Base-by-base conservation (phyloP, 1,284 basidiomycete genomes). In the Trichosporon faecale region DNA sequence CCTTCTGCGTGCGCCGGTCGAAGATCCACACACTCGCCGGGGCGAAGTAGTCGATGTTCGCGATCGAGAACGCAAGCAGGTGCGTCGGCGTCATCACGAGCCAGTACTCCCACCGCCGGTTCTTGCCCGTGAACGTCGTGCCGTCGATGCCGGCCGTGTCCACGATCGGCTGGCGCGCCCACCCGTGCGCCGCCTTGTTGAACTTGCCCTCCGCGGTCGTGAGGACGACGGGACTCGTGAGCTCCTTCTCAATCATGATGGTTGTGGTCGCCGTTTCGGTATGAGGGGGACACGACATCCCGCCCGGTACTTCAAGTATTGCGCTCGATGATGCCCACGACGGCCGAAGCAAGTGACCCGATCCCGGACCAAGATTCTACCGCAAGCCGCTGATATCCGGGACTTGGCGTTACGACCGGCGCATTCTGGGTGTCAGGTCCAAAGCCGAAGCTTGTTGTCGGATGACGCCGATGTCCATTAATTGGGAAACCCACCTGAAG, bases 91-190 rank as follows among this genome's bases (percentile, higher is more conserved):
- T 65, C n/a, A 72, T 14, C 18, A 72, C 27, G 46, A 66, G 65
- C 71, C 71, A 72, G 66, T 72, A 72, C 66, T 72, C 71, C 71
- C 71, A 72, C 6, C 71, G 71, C 66, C 66, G 61, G 68, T 72
- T 72, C 29, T 40, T 52, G 46, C 60, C 60, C 3, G 27, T 29
- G 18, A 65, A 65, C n/a, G 21, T 23, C 14, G 64, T 46, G 7
- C 66, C 55, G n/a, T 65, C 68, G 64, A 72, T 70, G 14, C 49
- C 57, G 23, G 55, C 12, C 12, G 65, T 66, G 66, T 69, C 68
- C 23, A 69, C 64, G 2, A 69, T 25, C 2, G 71, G 68, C 27
- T 64, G 66, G 14, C 71, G 71, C 14, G 64, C 66, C 71, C 71
- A 72, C 4, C 71, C 71, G 57, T 64, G 66, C 23, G 71, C 61